Evolutionary conservation across 495 filamentous ascomycete genomes (phyloP).

Genomic region (Tuber melanosporum): DNA sequence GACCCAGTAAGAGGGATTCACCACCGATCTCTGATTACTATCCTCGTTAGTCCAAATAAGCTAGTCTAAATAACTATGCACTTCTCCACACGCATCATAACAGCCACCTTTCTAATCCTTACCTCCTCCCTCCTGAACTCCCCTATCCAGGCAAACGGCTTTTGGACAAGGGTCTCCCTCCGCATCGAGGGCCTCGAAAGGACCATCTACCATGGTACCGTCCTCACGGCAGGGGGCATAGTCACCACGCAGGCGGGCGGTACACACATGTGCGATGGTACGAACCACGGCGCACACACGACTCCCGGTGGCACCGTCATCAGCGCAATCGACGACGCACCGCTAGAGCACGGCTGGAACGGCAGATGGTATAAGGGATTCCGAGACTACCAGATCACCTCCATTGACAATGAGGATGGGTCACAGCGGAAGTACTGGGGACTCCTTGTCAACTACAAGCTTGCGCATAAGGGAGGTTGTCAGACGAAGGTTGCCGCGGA

Average conservation of each 20-base stretch:
- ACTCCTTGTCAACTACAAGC: background rate
- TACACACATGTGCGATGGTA: no score
- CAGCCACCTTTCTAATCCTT: background rate
- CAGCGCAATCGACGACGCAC: conserved; percentile 8
- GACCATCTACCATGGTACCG: conserved; percentile 6
- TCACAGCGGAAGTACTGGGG: conserved; percentile 6
- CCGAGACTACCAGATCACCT: conserved; percentile 14
- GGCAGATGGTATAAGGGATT: background rate
- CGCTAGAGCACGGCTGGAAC: conserved; percentile 4
- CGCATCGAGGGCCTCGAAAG: conserved; percentile 13
- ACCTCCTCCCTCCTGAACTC: background rate
- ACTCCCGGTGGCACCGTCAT: conserved; percentile 9
- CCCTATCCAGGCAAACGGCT: background rate
- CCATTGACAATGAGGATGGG: background rate
- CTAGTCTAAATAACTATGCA: background rate
- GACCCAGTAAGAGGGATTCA: background rate
- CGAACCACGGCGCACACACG: conserved; percentile 2
- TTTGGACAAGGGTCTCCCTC: background rate
- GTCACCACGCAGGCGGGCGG: background rate
- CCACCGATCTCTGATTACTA: background rate
- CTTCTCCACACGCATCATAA: no score
- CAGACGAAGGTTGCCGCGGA: background rate
- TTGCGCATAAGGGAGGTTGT: conserved; percentile 7
- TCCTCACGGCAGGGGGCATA: conserved; percentile 2
- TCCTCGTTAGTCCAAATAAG: background rate